phyloP scores from a whole-genome alignment of 2,329 filamentous ascomycete genomes.

The Aspergillus sp. region DNA sequence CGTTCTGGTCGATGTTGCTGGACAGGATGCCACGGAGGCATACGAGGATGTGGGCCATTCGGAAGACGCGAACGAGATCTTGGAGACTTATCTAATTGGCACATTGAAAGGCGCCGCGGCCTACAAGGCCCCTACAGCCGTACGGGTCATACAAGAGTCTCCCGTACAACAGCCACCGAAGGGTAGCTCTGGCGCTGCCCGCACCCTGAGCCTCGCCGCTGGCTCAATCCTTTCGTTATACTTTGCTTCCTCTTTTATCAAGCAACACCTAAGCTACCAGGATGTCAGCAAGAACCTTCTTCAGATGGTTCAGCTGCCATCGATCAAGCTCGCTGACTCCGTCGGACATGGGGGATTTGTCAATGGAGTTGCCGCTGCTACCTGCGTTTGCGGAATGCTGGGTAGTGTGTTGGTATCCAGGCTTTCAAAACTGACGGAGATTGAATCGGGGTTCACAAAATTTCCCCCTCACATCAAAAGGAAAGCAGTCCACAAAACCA shows the following conservation, averaged over 20 bases:
- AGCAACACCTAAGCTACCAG: background rate
- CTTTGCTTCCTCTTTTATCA: background rate
- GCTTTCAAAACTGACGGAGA: slow-evolving; percentile 17
- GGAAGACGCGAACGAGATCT: slow-evolving; percentile 43
- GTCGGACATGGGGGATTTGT: slow-evolving; percentile 13
- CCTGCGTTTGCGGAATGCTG: slow-evolving; percentile 8
- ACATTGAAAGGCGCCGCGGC: slow-evolving; percentile 25
- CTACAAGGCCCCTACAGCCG: slow-evolving; percentile 13
- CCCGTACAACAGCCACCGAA: background rate
- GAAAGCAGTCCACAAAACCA: slow-evolving; percentile 34
- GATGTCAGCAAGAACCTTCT: background rate
- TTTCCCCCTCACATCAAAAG: slow-evolving; percentile 38
- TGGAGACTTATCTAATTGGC: slow-evolving; percentile 36
- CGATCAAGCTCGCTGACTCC: background rate
- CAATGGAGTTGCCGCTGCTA: slow-evolving; percentile 20
- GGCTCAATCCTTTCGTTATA: slow-evolving; percentile 1
- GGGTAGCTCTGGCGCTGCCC: background rate
- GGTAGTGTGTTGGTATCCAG: slow-evolving; percentile 8
- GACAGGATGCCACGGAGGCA: slow-evolving; percentile 40
- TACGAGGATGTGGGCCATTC: slow-evolving; percentile 47
- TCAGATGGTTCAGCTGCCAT: background rate
- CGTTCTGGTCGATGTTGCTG: slow-evolving; percentile 39
- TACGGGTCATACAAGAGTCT: slow-evolving; percentile 17
- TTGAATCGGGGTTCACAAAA: slow-evolving; percentile 23
- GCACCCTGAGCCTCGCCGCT: background rate